Percentiles rank a stretch among this genome's conserved stretches.
phyloP scores from a whole-genome alignment of 2,329 filamentous ascomycete species.

The Arthrobotrys sinensis region DNA sequence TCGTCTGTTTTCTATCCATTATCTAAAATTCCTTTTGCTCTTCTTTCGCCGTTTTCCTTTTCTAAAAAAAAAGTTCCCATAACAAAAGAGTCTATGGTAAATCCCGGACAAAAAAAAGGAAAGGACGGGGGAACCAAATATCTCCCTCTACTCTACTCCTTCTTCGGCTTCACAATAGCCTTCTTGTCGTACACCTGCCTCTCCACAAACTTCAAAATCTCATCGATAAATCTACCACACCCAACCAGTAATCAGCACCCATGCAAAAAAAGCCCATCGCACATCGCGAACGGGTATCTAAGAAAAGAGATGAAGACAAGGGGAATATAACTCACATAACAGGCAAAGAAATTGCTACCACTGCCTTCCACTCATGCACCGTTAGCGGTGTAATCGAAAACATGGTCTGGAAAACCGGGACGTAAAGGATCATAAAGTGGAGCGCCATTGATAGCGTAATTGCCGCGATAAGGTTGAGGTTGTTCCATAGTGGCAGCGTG shows the following conservation, averaged over 20 bases:
- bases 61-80: constrained; percentile 9
- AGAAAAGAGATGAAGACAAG: not conserved
- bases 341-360: constrained; percentile 87
- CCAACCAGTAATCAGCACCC: constrained; percentile 57
- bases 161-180: constrained; percentile 46
- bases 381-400: constrained; percentile 93
- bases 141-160: constrained; percentile 28
- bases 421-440: constrained; percentile 94
- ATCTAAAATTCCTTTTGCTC: constrained; percentile 9
- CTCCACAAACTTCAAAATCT: constrained; percentile 84
- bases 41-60: not conserved
- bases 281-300: not conserved
- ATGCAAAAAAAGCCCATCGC: constrained; percentile 34
- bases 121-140: not conserved
- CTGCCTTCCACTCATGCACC: constrained; percentile 90
- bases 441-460: constrained; percentile 93
- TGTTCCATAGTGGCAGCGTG: constrained; percentile 95
- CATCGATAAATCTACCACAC: constrained; percentile 79
- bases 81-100: constrained; percentile 2
- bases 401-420: constrained; percentile 75
- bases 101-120: constrained; percentile 14
- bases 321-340: constrained; percentile 80
- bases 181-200: constrained; percentile 76
- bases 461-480: constrained; percentile 98
- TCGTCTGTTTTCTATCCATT: not conserved